Percentiles rank a stretch among this genome's conserved stretches.
phyloP scores from a whole-genome alignment of 1,139 yeast genomes.

The Yamadazyma aaseri region DNA sequence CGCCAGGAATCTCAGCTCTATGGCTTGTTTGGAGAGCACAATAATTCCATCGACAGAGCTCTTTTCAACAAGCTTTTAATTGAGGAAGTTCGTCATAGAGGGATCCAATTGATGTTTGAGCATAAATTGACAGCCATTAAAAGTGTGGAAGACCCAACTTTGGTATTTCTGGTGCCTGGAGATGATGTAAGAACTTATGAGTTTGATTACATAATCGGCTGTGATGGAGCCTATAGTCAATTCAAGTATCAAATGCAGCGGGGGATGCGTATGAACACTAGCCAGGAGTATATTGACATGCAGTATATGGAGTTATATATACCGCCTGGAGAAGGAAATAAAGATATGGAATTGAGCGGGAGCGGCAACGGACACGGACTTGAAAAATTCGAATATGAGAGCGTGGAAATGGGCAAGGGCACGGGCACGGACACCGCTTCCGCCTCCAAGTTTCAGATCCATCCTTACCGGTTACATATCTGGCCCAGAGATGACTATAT shows the following conservation, averaged over 20 bases:
- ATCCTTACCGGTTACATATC: constrained; percentile 80
- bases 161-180: constrained; percentile 21
- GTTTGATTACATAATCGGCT: constrained; percentile 69
- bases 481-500: constrained; percentile 90
- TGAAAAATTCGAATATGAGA: background rate
- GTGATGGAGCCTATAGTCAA: constrained; percentile 84
- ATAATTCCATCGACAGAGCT: constrained; percentile 81
- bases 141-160: constrained; percentile 23
- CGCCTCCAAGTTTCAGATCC: constrained; percentile 44
- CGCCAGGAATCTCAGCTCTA: constrained; percentile 67
- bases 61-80: constrained; percentile 66
- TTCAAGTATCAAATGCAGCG: constrained; percentile 71
- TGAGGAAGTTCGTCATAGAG: constrained; percentile 49
- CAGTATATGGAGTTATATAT: constrained; percentile 79
- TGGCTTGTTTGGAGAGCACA: constrained; percentile 82
- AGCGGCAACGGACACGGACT: background rate
- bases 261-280: constrained; percentile 62
- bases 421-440: constrained; percentile 14
- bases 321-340: constrained; percentile 54
- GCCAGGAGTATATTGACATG: constrained; percentile 81
- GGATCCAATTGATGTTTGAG: constrained; percentile 51
- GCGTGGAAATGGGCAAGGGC: background rate
- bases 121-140: constrained; percentile 51
- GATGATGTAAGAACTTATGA: constrained; percentile 19
- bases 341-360: too few relatives aligned